Base-by-base conservation (phyloP, 352 stramenopile species). In the Pythium coloratum region DNA sequence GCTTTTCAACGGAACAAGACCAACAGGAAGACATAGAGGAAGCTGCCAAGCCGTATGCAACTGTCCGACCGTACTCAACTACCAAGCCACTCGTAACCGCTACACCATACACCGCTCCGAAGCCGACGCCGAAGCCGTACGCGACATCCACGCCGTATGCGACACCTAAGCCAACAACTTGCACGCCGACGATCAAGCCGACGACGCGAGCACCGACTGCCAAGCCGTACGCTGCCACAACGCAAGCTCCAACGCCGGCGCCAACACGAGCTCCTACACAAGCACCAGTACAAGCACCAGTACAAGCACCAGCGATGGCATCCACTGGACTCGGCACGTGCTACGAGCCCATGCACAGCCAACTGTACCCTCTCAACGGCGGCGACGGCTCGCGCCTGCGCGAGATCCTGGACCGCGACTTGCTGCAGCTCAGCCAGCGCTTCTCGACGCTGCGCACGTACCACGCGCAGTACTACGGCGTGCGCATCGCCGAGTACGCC, bases 391-490 rank as follows among this genome's bases (percentile, higher is more conserved):
- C 24, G 2, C 63, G 47, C 6, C 36, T 76, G 3, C 32, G 53
- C 13, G 58, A 56, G 10, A 54, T 69, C 10, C 65, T 82, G 28
- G 64, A 80, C 55, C 44, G 34, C 7, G 75, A 82, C 59, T 72
- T 82, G 24, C 50, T 57, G 20, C 62, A 78, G 53, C 71, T 82
- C 44, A 57, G 33, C 5, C 18, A 47, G 33, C 61, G 63, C 55
- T 77, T 73, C 53, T 69, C 47, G 8, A 51, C 64, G n/a, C 59
- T 77, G 20, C 71, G 75, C 30, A 81, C 75, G 36, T 82, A 76
- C 56, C 77, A 80, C 62, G 74, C 72, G 12, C 63, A 76, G 50
- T 80, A 68, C 58, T 75, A 66, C 36, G 69, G 72, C 0, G 28
- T 76, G 14, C 44, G 58, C 20, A 61, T 80, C 16, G 66, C 72